Evolutionary conservation across 1,284 basidiomycete species (phyloP), one percentile per base, ranked within the genome.

Genomic region (Cryptococcus neoformans): DNA sequence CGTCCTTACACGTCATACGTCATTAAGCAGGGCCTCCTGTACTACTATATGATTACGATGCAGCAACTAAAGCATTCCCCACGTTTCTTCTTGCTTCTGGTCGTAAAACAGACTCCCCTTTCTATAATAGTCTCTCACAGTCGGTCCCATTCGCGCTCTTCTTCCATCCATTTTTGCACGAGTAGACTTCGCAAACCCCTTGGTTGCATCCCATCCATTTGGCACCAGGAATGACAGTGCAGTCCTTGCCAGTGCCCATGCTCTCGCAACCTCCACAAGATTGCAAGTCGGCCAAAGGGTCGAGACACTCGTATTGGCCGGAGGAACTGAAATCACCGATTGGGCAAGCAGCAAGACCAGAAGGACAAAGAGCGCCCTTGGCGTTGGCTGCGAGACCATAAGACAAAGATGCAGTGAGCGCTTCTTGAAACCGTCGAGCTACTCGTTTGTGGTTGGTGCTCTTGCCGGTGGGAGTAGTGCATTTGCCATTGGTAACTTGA

Each of bases 241-340:
- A 90, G 71, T 90, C 86, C 68, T 83, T 77, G 34, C 88, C 87
- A 52, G 79, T 72, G n/a, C 84, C 83, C 21, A 81, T 74, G 14
- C 82, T 81, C 2, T 82, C 75, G 69, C 87, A 90, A 44, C 88
- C 88, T 65, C 87, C 87, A 72, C 88, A 90, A 37, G 69, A 72
- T 41, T 74, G 66, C 42, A 79, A 57, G 16, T 75, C 70, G 40
- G 63, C 62, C 11, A 49, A 34, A 1, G 74, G 63, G 61, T 78
- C 75, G 60, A 78, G 58, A 60, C 87, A 89, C 70, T 88, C 87
- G 65, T 82, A 86, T 55, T 84, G 82, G 28, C 9, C 47, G 12
- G n/a, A 11, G 41, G 39, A n/a, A 6, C 36, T 17, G 14, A 35
- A 34, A 46, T 36, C 21, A 21, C 58, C 62, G 62, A 87, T 80